These are phyloP conservation scores for Phytophthora syringae DNA, from an alignment of 352 stramenopile genomes.

Conservation along the genomic window DNA sequence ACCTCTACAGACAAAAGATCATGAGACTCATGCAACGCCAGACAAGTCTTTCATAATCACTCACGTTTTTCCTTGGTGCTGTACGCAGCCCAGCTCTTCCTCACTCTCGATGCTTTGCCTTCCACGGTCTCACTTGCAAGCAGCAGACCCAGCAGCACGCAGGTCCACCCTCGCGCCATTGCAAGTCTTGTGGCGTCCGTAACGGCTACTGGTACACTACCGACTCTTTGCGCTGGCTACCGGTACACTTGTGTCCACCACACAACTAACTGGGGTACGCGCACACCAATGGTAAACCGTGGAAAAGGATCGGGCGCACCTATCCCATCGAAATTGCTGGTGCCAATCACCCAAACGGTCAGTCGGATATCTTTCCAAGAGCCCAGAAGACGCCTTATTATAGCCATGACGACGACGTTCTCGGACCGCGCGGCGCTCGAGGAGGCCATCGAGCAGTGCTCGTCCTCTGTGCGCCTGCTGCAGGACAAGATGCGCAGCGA, in stretches of 20 bases:
- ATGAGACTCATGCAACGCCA: constrained; percentile 1
- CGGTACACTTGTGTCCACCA: constrained; percentile 15
- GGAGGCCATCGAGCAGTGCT: constrained; percentile 62
- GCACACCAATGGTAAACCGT: background rate
- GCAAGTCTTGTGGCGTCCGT: constrained; percentile 10
- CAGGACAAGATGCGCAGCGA: constrained; percentile 63
- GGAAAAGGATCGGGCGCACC: background rate
- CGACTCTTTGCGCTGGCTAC: constrained; percentile 28
- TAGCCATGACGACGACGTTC: constrained; percentile 48
- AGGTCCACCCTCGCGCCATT: constrained; percentile 14
- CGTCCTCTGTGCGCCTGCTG: constrained; percentile 55
- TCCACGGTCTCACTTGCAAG: constrained; percentile 2
- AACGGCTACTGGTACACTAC: no score
- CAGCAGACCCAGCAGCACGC: constrained; percentile 24
- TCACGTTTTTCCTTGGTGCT: constrained; percentile 42
- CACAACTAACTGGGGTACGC: background rate
- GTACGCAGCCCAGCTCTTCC: constrained; percentile 43
- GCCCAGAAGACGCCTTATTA: background rate
- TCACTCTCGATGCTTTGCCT: constrained; percentile 21
- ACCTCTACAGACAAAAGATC: constrained; percentile 22
- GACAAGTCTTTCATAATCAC: background rate
- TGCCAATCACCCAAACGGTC: constrained; percentile 23
- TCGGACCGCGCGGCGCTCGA: constrained; percentile 49
- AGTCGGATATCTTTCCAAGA: constrained; percentile 26
- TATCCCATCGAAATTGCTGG: constrained; percentile 26